Evolutionary conservation across 2,329 filamentous ascomycete species (phyloP).

Genomic region (Falciphora oryzae): DNA sequence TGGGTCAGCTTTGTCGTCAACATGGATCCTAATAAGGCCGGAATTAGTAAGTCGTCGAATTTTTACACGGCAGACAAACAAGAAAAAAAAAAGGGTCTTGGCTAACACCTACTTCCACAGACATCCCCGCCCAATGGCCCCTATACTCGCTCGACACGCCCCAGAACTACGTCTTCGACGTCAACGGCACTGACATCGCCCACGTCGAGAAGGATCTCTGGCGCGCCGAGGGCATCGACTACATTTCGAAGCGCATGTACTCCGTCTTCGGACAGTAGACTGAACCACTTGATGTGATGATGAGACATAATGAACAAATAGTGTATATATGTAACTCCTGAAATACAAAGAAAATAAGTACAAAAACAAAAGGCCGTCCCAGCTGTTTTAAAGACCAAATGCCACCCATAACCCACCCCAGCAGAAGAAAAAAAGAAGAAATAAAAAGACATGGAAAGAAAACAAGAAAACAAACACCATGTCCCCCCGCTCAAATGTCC

Average conservation of each 20-base stretch:
- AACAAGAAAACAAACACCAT: not conserved
- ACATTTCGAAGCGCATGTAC: conserved; percentile 19
- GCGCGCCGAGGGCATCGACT: conserved; percentile 34
- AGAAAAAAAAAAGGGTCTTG: not conserved
- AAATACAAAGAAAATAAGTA: not conserved
- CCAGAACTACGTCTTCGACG: conserved; percentile 44
- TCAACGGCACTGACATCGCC: conserved; percentile 33
- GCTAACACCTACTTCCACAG: not conserved
- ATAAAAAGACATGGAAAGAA: no score
- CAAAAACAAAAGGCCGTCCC: no score
- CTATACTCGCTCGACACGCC: conserved; percentile 33
- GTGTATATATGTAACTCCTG: not conserved
- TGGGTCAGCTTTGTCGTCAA: conserved; percentile 46
- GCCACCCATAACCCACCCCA: not conserved
- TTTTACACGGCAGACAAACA: not conserved
- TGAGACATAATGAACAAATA: no score
- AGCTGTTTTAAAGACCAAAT: not conserved
- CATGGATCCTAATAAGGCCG: conserved; percentile 34
- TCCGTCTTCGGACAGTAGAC: not conserved
- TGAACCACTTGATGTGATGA: not conserved
- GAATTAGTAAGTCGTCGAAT: not conserved
- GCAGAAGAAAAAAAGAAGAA: not conserved
- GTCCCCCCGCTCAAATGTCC: conserved; percentile 40
- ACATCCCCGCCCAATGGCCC: conserved; percentile 32
- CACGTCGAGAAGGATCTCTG: conserved; percentile 40